Conservation (phyloP, 306 rosid genomes). For the Trifolium dubium region DNA sequence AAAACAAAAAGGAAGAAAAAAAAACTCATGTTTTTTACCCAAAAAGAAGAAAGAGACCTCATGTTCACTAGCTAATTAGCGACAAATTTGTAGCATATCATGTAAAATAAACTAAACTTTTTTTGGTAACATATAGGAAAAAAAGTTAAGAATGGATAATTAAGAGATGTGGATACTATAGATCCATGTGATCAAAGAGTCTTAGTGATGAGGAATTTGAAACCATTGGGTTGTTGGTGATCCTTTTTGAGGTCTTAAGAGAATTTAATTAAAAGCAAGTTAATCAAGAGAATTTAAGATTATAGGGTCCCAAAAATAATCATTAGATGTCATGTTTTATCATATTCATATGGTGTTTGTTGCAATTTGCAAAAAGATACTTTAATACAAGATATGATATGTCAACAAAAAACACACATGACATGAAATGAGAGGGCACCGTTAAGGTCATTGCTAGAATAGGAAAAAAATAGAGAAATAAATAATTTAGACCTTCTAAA, state of each 20-base stretch:
- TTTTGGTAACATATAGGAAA: not conserved
- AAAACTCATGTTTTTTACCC: not conserved
- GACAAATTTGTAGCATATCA: conserved; percentile 35
- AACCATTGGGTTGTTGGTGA: conserved; percentile 50
- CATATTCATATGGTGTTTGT: conserved; percentile 47
- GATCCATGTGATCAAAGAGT: conserved; percentile 50
- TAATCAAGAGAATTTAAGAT: conserved; percentile 49
- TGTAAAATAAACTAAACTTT: conserved; percentile 33
- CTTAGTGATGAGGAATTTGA: conserved; percentile 55
- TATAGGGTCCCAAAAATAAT: conserved; percentile 57
- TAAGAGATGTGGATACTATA: conserved; percentile 41
- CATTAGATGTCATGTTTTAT: conserved; percentile 62
- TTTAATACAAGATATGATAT: conserved; percentile 50
- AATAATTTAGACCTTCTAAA: conserved; percentile 75
- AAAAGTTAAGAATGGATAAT: conserved; percentile 43
- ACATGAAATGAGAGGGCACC: conserved; percentile 45
- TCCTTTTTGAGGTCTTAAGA: conserved; percentile 42
- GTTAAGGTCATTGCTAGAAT: conserved; percentile 29
- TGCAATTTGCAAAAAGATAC: conserved; percentile 56
- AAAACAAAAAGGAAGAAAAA: conserved; percentile 2
- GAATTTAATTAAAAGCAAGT: conserved; percentile 43
- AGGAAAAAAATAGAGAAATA: conserved; percentile 48
- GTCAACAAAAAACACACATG: not conserved
- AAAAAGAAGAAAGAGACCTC: not conserved
- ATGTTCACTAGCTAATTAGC: conserved; percentile 31